These are phyloP conservation scores for Leccinum ochraceum DNA, from an alignment of 768 basidiomycete species.

Conservation along the genomic window DNA sequence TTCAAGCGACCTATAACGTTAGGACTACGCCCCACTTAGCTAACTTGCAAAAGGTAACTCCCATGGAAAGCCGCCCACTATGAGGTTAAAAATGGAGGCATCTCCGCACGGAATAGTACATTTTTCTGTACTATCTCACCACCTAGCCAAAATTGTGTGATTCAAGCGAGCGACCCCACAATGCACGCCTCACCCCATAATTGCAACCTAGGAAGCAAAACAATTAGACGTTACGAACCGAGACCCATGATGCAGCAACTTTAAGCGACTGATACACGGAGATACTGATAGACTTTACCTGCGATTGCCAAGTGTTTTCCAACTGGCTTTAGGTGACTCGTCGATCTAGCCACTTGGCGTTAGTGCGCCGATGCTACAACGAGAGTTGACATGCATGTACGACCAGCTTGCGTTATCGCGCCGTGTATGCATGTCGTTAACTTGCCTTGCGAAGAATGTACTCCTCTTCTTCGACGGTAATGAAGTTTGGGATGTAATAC, in stretches of 20 bases:
- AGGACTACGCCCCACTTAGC: slow-evolving; percentile 53
- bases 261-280: slow-evolving; percentile 4
- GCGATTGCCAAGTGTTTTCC: slow-evolving; percentile 56
- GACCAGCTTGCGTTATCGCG: not conserved
- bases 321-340: slow-evolving; percentile 77
- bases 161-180: slow-evolving; percentile 3
- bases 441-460: slow-evolving; percentile 76
- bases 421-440: not conserved
- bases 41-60: slow-evolving; percentile 3
- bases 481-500: slow-evolving; percentile 78
- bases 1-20: slow-evolving; percentile 71
- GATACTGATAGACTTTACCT: slow-evolving; percentile 8
- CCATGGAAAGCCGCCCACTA: slow-evolving; percentile 49
- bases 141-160: slow-evolving; percentile 40
- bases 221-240: not conserved
- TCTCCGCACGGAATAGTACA: slow-evolving; percentile 61
- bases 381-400: not conserved
- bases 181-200: slow-evolving; percentile 57
- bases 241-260: not conserved
- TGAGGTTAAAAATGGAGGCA: slow-evolving; percentile 70
- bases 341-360: slow-evolving; percentile 52
- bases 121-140: slow-evolving; percentile 76
- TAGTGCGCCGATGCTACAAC: slow-evolving; percentile 12
- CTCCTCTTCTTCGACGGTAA: slow-evolving; percentile 73
- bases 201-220: slow-evolving; percentile 53